phyloP scores from a whole-genome alignment of 2,329 filamentous ascomycete genomes.

The Mycocentrospora acerina region DNA sequence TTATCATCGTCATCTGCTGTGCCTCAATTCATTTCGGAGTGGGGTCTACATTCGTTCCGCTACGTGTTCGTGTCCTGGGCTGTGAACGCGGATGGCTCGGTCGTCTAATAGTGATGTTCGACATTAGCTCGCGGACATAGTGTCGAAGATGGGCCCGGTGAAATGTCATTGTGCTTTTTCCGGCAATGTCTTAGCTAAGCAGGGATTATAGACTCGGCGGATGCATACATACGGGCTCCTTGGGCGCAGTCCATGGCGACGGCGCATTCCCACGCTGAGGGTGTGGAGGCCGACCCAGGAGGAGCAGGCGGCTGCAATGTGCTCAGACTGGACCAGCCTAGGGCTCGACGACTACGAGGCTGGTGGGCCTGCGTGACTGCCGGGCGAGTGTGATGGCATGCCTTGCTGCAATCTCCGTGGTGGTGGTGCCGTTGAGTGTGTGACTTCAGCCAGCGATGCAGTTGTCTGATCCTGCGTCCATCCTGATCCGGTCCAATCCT shows the following conservation, averaged over 20 bases:
- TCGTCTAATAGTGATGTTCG: conserved; percentile 11
- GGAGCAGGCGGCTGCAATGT: conserved; percentile 18
- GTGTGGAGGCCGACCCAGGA: conserved; percentile 13
- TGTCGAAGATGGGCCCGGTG: conserved; percentile 29
- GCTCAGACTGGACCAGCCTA: conserved; percentile 11
- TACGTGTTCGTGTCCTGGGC: conserved; percentile 13
- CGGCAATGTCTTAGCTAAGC: conserved; percentile 26
- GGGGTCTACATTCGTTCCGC: conserved; percentile 14
- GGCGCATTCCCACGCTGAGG: conserved; percentile 29
- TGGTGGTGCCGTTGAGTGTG: conserved; percentile 33
- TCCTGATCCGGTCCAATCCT: conserved; percentile 2
- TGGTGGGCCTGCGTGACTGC: conserved; percentile 18
- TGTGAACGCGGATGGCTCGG: conserved; percentile 18
- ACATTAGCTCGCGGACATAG: conserved; percentile 25
- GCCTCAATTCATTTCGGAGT: conserved; percentile 16
- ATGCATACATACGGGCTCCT: conserved; percentile 13
- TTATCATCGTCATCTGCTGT: conserved; percentile 3
- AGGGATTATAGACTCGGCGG: conserved; percentile 15
- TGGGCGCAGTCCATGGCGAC: conserved; percentile 26
- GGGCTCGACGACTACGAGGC: conserved; percentile 21
- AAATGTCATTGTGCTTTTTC: conserved; percentile 24
- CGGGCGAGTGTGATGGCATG: conserved; percentile 22
- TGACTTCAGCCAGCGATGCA: conserved; percentile 22
- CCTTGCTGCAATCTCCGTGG: conserved; percentile 38
- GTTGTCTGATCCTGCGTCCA: conserved; percentile 29